These are phyloP conservation scores for Ophiocordyceps camponoti-rufipedis DNA, from an alignment of 2,329 filamentous ascomycete genomes.

Conservation along the genomic window DNA sequence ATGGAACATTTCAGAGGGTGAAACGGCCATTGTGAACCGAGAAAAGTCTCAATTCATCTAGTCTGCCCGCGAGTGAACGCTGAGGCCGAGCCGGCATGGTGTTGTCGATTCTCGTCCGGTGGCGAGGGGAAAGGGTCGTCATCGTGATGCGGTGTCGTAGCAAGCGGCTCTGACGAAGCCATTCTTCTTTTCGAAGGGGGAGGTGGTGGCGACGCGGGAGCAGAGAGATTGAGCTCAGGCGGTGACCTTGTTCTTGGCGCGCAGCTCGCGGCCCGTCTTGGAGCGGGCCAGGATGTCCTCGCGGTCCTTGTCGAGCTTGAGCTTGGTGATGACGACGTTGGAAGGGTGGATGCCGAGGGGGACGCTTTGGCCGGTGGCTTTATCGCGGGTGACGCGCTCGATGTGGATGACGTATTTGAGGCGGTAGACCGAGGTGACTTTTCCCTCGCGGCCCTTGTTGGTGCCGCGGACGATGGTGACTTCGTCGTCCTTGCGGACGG, in stretches of 20 bases:
- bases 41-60: constrained; percentile 24
- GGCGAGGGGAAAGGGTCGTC: background rate
- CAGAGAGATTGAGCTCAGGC: constrained; percentile 13
- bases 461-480: constrained; percentile 79
- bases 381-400: constrained; percentile 92
- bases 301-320: constrained; percentile 94
- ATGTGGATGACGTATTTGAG: constrained; percentile 96
- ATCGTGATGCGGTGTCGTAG: background rate
- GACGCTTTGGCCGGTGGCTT: constrained; percentile 91
- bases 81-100: background rate
- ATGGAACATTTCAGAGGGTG: constrained; percentile 57
- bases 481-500: constrained; percentile 95
- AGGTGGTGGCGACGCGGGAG: background rate
- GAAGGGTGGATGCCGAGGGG: constrained; percentile 88
- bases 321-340: constrained; percentile 96
- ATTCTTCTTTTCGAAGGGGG: background rate
- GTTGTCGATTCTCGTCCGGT: background rate
- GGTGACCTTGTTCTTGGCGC: constrained; percentile 52
- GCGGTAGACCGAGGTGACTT: constrained; percentile 94
- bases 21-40: constrained; percentile 51
- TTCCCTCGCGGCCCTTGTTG: constrained; percentile 98
- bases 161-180: background rate
- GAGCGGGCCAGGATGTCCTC: constrained; percentile 78
- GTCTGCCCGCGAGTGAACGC: constrained; percentile 12
- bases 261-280: constrained; percentile 60